These are phyloP conservation scores for Emergomyces orientalis DNA, from an alignment of 2,329 filamentous ascomycete species.

Conservation along the genomic window DNA sequence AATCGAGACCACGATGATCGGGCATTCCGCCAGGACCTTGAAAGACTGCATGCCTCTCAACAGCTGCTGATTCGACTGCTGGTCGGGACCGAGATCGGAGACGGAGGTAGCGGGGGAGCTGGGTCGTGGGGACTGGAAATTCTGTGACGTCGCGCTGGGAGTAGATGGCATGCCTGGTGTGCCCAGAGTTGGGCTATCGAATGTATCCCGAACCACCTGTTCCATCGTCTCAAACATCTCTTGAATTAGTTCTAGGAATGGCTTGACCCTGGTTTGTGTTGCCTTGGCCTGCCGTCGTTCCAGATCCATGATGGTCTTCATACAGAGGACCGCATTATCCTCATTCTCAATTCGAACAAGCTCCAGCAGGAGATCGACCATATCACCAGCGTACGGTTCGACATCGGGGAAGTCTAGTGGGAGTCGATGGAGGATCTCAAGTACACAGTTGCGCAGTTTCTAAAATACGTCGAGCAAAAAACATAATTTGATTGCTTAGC, in stretches of 20 bases:
- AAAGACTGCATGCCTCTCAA: conserved; percentile 97
- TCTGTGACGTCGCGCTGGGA: conserved; percentile 47
- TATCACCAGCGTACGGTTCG: conserved; percentile 78
- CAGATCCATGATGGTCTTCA: conserved; percentile 96
- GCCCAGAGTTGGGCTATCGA: conserved; percentile 60
- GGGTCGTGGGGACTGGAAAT: conserved; percentile 79
- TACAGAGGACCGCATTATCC: conserved; percentile 95
- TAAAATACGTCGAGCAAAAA: conserved; percentile 26
- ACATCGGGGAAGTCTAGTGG: conserved; percentile 67
- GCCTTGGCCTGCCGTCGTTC: conserved; percentile 85
- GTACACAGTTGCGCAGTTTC: conserved; percentile 84
- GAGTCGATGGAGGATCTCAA: conserved; percentile 90
- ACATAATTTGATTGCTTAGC: conserved; percentile 5
- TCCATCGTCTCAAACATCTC: conserved; percentile 96
- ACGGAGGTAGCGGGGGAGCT: conserved; percentile 80
- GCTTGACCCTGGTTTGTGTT: conserved; percentile 71
- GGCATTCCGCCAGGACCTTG: conserved; percentile 94
- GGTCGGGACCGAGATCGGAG: conserved; percentile 71
- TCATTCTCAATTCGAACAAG: conserved; percentile 90
- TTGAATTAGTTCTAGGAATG: conserved; percentile 83
- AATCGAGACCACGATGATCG: conserved; percentile 96
- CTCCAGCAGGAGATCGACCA: conserved; percentile 82
- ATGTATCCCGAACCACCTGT: conserved; percentile 85
- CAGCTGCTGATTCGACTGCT: conserved; percentile 70
- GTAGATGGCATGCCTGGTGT: conserved; percentile 44